phyloP scores from a whole-genome alignment of 2,329 filamentous ascomycete species.

The Proliferodiscus dingleyae region DNA sequence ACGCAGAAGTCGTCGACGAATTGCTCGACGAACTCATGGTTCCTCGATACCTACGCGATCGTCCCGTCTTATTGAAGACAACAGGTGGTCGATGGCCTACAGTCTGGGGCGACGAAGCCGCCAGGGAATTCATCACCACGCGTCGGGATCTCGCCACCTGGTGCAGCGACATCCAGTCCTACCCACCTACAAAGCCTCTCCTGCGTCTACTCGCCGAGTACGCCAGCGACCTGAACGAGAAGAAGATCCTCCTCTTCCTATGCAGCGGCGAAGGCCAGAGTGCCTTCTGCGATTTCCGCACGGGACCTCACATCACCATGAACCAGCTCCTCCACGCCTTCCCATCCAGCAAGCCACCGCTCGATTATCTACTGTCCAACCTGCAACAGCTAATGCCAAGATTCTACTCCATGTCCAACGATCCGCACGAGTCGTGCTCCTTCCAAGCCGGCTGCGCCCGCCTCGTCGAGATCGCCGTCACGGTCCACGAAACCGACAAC shows the following conservation, averaged over 20 bases:
- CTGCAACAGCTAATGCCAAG: slow-evolving; percentile 91
- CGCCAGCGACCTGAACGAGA: slow-evolving; percentile 73
- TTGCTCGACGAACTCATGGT: slow-evolving; percentile 78
- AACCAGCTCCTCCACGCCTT: slow-evolving; percentile 86
- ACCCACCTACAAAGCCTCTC: slow-evolving; percentile 82
- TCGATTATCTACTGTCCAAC: slow-evolving; percentile 74
- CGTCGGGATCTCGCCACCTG: slow-evolving; percentile 89
- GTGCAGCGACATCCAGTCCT: slow-evolving; percentile 92
- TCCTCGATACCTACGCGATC: slow-evolving; percentile 77
- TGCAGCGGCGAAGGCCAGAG: slow-evolving; percentile 87
- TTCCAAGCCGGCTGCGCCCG: slow-evolving; percentile 52
- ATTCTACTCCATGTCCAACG: slow-evolving; percentile 97
- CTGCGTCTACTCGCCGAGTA: slow-evolving; percentile 83
- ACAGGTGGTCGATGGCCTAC: slow-evolving; percentile 87
- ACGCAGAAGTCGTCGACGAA: slow-evolving; percentile 70
- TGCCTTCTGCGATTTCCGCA: slow-evolving; percentile 90
- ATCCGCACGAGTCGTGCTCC: slow-evolving; percentile 64
- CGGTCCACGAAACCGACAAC: slow-evolving; percentile 80
- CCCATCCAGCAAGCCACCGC: slow-evolving; percentile 81
- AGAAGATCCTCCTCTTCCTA: slow-evolving; percentile 81
- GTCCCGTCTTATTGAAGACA: slow-evolving; percentile 74
- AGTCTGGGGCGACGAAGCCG: slow-evolving; percentile 89
- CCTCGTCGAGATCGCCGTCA: slow-evolving; percentile 93
- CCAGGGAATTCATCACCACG: slow-evolving; percentile 83
- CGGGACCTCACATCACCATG: slow-evolving; percentile 79